Evolutionary conservation across 1,139 yeast species (phyloP).

Genomic region (Zygoascus sp.): DNA sequence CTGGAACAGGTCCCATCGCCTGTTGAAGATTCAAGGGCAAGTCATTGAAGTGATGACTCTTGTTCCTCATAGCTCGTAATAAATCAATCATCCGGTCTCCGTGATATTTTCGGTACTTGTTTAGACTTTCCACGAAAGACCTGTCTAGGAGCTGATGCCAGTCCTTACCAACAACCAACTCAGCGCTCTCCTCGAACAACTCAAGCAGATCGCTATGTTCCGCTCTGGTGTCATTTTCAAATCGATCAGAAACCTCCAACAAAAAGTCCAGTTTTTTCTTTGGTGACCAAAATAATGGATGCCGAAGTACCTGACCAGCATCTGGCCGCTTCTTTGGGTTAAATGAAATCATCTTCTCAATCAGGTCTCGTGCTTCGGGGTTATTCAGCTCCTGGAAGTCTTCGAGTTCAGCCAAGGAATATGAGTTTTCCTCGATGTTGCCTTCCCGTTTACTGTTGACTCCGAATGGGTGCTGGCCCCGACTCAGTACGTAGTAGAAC

Average conservation of each 20-base stretch:
- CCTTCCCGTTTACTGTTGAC: conserved; percentile 83
- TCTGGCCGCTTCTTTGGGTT: conserved; percentile 74
- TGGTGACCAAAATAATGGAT: conserved; percentile 86
- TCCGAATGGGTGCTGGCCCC: conserved; percentile 94
- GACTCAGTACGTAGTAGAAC: conserved; percentile 76
- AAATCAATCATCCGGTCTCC: conserved; percentile 76
- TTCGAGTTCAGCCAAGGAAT: conserved; percentile 45
- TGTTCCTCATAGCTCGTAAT: conserved; percentile 83
- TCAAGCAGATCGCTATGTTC: conserved; percentile 70
- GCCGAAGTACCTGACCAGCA: conserved; percentile 62
- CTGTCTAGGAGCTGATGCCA: conserved; percentile 78
- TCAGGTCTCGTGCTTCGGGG: conserved; percentile 67
- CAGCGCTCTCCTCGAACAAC: conserved; percentile 55
- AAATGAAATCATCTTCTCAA: conserved; percentile 62
- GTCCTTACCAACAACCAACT: conserved; percentile 53
- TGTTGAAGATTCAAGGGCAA: conserved; percentile 56
- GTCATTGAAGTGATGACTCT: conserved; percentile 90
- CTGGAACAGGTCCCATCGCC: conserved; percentile 75
- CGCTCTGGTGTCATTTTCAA: conserved; percentile 81
- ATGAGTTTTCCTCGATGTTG: conserved; percentile 75
- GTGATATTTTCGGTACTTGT: conserved; percentile 85
- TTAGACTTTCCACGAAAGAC: conserved; percentile 72
- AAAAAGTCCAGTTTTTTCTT: conserved; percentile 75
- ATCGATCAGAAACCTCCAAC: conserved; percentile 81
- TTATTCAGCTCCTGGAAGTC: conserved; percentile 43